phyloP scores from a whole-genome alignment of 2,329 filamentous ascomycete genomes.

The Xylaria sp. region DNA sequence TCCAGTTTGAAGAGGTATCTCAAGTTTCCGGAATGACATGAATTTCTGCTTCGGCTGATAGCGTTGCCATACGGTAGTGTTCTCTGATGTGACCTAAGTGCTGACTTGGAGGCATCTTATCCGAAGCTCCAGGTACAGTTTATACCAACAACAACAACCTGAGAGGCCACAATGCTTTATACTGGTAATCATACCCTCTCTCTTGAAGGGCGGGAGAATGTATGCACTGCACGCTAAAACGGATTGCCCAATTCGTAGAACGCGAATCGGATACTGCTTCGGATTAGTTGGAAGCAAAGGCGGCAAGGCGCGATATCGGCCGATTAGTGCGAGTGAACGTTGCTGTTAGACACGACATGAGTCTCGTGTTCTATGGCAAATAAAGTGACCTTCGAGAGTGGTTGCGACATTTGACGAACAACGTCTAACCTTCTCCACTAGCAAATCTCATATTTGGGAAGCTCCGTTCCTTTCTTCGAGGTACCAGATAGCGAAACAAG shows the following conservation, averaged over 20 bases:
- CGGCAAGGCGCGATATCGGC: neutral
- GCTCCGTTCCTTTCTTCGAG: neutral
- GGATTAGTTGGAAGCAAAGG: conserved; percentile 4
- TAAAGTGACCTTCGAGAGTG: neutral
- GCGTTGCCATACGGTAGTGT: neutral
- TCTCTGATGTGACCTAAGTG: conserved; percentile 5
- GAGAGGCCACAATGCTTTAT: neutral
- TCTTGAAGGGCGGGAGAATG: neutral
- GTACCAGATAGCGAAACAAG: neutral
- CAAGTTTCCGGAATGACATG: conserved; percentile 31
- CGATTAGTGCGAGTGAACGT: conserved; percentile 9
- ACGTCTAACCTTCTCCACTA: neutral
- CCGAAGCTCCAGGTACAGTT: neutral
- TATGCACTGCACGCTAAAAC: neutral
- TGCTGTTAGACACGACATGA: conserved; percentile 10
- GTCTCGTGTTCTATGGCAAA: neutral
- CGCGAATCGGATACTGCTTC: neutral
- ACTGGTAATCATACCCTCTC: neutral
- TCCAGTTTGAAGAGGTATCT: conserved; percentile 31
- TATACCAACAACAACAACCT: neutral
- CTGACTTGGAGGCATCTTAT: neutral
- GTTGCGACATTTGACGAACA: neutral
- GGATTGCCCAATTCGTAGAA: neutral
- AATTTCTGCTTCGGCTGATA: conserved; percentile 20
- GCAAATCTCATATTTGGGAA: neutral